These are phyloP conservation scores for Whalleya microplaca DNA, from an alignment of 2,329 filamentous ascomycete genomes.

Conservation along the genomic window DNA sequence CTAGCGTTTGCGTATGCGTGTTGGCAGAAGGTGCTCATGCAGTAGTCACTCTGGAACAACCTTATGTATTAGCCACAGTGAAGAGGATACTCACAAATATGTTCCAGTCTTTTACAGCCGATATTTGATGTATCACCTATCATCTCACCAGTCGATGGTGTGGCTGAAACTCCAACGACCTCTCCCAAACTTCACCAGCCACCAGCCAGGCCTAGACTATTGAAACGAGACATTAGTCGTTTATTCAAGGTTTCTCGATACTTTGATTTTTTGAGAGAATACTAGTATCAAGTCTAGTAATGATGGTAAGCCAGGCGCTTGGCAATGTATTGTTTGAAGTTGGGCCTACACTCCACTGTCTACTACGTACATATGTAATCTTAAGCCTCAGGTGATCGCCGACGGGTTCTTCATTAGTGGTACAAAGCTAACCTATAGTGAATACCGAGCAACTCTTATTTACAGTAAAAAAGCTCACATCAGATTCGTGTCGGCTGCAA, in stretches of 20 bases:
- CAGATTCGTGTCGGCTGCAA: not conserved
- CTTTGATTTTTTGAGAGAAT: not conserved
- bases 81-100: too few species aligned
- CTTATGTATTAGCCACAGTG: too few species aligned
- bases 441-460: not conserved
- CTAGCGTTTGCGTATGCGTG: not conserved
- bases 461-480: not conserved
- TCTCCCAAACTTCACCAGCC: constrained; percentile 7
- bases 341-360: not conserved
- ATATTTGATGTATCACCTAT: constrained; percentile 4
- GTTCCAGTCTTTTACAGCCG: not conserved
- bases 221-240: constrained; percentile 12
- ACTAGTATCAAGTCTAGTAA: not conserved
- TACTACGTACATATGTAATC: not conserved
- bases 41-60: not conserved
- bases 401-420: not conserved
- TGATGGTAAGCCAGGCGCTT: not conserved
- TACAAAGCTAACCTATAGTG: not conserved
- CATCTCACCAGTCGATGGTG: not conserved
- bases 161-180: constrained; percentile 18
- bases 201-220: constrained; percentile 13
- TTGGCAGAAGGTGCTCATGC: not conserved
- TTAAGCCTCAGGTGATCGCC: not conserved
- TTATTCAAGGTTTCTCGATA: not conserved
- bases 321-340: not conserved